Conservation (phyloP, 2,329 filamentous ascomycete genomes). For the Aspergillus awamori region DNA sequence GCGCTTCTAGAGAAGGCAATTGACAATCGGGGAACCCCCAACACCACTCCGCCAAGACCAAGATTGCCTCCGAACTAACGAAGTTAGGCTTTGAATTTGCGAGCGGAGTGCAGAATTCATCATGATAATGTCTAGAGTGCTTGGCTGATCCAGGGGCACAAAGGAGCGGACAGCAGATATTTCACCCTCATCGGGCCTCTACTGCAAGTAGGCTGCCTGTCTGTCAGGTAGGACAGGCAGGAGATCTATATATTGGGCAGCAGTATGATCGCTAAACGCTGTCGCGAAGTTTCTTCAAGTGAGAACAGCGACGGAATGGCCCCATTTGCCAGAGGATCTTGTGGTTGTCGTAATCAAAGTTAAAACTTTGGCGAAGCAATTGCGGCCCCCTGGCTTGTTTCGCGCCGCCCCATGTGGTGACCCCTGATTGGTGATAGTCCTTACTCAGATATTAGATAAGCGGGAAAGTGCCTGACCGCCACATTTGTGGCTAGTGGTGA, state of each 20-base stretch:
- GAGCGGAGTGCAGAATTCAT: background rate
- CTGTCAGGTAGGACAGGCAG: background rate
- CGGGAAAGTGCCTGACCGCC: background rate
- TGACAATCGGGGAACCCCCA: background rate
- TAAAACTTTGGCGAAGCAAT: background rate
- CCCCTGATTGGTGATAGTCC: background rate
- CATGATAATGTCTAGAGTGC: background rate
- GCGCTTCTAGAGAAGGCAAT: background rate
- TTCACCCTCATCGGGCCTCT: background rate
- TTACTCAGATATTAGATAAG: background rate
- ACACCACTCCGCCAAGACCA: background rate
- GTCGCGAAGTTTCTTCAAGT: background rate
- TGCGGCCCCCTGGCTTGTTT: slow-evolving; percentile 10
- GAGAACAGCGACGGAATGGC: background rate
- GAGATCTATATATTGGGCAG: background rate
- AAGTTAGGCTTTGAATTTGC: background rate
- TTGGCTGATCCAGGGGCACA: background rate
- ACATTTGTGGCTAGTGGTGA: background rate
- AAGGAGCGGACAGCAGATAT: background rate
- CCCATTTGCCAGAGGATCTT: background rate
- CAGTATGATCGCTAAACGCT: background rate
- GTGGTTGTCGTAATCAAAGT: background rate
- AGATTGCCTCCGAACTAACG: slow-evolving; percentile 3
- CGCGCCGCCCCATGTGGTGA: background rate
- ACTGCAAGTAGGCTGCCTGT: background rate